Percentiles rank a stretch among this genome's conserved stretches.
These are phyloP conservation scores for Aristolochia fimbriata DNA, from an alignment of 164 flowering plant species.

Conservation along the genomic window DNA sequence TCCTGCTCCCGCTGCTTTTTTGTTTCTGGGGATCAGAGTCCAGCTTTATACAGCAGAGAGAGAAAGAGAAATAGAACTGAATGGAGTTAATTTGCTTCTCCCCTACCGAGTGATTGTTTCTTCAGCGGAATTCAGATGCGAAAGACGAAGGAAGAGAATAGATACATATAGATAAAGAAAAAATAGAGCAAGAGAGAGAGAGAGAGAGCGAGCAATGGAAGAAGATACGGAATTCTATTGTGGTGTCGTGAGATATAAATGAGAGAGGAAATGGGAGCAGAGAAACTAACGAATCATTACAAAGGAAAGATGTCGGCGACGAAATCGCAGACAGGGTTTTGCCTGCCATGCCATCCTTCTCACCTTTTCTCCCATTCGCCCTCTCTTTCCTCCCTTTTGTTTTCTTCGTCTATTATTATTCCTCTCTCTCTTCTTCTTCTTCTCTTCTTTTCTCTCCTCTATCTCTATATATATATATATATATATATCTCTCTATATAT, in stretches of 20 bases:
- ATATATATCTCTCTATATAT: too few species aligned
- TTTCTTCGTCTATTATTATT: neutral
- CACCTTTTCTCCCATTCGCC: neutral
- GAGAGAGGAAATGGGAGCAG: slow-evolving; percentile 4
- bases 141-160: too few species aligned
- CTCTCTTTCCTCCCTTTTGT: neutral
- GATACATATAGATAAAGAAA: too few species aligned
- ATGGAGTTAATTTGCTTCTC: too few species aligned
- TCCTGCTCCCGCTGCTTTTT: too few species aligned
- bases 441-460: neutral
- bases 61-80: too few species aligned
- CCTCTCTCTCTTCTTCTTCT: neutral
- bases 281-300: slow-evolving; percentile 5
- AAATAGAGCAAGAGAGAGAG: neutral
- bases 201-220: neutral
- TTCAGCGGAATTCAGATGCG: too few species aligned
- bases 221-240: neutral
- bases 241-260: neutral
- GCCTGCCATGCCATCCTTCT: neutral
- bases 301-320: slow-evolving; percentile 7
- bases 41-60: too few species aligned
- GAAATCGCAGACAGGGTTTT: slow-evolving; percentile 1
- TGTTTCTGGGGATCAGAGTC: too few species aligned
- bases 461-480: too few species aligned
- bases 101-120: too few species aligned